Evolutionary conservation across 139 green algal genomes (phyloP).

Genomic region (Desmodesmus armatus): DNA sequence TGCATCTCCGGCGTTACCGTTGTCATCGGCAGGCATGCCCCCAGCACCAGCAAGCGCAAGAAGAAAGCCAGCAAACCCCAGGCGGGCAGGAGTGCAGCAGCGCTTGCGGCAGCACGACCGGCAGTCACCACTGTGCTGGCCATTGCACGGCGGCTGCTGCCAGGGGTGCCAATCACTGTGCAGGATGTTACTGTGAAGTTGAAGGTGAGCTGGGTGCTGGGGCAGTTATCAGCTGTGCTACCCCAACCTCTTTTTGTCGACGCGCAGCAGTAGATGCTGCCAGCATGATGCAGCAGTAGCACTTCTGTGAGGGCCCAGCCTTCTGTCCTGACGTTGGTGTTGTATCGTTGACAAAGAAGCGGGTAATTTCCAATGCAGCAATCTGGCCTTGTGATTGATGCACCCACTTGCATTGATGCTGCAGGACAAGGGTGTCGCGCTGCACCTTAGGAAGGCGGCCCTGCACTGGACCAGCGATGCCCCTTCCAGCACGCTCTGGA

Average conservation of each 20-base stretch:
- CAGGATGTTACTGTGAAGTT: conserved; percentile 29
- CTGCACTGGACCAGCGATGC: conserved; percentile 16
- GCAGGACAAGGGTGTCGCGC: neutral
- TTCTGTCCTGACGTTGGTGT: too few relatives aligned
- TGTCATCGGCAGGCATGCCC: neutral
- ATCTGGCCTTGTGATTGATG: neutral
- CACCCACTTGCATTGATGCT: neutral
- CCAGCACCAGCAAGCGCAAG: neutral
- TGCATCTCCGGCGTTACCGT: neutral
- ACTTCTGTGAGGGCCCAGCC: too few relatives aligned
- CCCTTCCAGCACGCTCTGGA: neutral
- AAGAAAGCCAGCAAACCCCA: neutral
- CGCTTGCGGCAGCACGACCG: conserved; percentile 25
- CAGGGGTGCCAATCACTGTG: conserved; percentile 1
- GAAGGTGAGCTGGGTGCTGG: conserved; percentile 6
- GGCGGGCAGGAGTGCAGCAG: neutral
- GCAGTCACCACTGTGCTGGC: conserved; percentile 15
- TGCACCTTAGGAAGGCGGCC: conserved; percentile 1
- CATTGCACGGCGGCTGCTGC: conserved; percentile 6
- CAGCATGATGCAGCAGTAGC: too few relatives aligned
- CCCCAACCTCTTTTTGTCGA: neutral
- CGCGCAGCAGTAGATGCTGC: neutral
- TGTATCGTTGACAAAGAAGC: too few relatives aligned
- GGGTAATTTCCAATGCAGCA: neutral
- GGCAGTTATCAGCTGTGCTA: neutral